These are phyloP conservation scores for Phycomyces nitens DNA, from an alignment of 192 early-diverging fungal genomes.

Conservation along the genomic window DNA sequence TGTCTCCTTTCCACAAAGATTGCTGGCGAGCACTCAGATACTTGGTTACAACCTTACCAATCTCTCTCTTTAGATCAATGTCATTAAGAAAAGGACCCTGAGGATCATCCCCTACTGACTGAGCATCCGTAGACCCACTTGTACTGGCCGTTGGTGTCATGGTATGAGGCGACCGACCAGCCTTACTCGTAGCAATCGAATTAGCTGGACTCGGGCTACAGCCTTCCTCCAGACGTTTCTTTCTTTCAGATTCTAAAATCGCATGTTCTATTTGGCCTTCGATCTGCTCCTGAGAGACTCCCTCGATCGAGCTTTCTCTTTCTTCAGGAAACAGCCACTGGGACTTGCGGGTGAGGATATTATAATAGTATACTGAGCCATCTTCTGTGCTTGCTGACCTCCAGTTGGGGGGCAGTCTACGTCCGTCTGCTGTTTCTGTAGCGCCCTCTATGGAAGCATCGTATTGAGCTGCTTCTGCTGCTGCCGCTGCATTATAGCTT, in stretches of 20 bases:
- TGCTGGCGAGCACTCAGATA: slow-evolving; percentile 46
- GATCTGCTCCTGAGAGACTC: slow-evolving; percentile 18
- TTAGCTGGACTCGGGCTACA: slow-evolving; percentile 1
- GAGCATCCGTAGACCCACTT: slow-evolving; percentile 12
- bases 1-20: slow-evolving; percentile 40
- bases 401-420: slow-evolving; percentile 50
- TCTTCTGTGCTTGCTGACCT: slow-evolving; percentile 39
- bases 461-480: background rate
- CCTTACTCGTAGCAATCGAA: background rate
- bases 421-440: background rate
- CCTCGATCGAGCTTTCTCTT: slow-evolving; percentile 24
- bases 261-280: slow-evolving; percentile 25
- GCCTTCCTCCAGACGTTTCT: background rate
- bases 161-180: background rate
- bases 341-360: slow-evolving; percentile 47
- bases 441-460: background rate
- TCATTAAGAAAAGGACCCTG: slow-evolving; percentile 14
- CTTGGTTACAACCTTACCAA: slow-evolving; percentile 29
- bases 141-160: slow-evolving; percentile 7
- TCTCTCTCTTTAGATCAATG: slow-evolving; percentile 34
- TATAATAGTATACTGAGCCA: slow-evolving; percentile 51
- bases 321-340: slow-evolving; percentile 51
- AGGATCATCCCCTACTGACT: background rate
- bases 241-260: slow-evolving; percentile 23
- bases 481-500: background rate